These are phyloP conservation scores for Neofusicoccum sp. DNA, from an alignment of 2,329 filamentous ascomycete genomes.

Conservation along the genomic window DNA sequence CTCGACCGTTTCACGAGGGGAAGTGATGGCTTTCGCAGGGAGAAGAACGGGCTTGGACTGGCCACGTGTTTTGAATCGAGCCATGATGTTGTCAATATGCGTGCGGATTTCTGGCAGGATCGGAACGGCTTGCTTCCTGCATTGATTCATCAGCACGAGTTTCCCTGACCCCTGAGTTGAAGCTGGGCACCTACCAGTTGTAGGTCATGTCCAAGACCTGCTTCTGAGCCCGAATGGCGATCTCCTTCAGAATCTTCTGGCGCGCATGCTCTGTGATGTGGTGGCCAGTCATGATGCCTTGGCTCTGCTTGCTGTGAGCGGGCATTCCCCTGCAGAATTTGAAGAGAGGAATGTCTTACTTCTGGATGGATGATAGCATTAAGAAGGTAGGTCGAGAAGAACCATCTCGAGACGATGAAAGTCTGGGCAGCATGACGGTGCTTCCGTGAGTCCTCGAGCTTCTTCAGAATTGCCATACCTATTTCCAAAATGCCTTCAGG, in stretches of 20 bases:
- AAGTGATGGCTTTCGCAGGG: constrained; percentile 69
- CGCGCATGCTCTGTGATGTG: constrained; percentile 89
- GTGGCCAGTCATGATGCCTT: constrained; percentile 74
- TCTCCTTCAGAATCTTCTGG: constrained; percentile 69
- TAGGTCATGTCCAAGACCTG: constrained; percentile 73
- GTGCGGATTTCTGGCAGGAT: constrained; percentile 62
- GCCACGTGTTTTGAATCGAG: constrained; percentile 49
- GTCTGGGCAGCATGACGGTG: constrained; percentile 69
- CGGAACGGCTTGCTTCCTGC: constrained; percentile 59
- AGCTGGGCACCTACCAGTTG: constrained; percentile 55
- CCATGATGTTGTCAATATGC: constrained; percentile 71
- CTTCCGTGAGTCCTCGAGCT: constrained; percentile 66
- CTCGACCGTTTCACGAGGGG: constrained; percentile 71
- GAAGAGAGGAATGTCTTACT: constrained; percentile 50
- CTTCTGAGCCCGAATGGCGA: constrained; percentile 76
- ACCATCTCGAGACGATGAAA: constrained; percentile 86
- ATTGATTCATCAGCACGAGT: constrained; percentile 23
- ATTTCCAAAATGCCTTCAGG: constrained; percentile 82
- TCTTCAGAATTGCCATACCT: constrained; percentile 76
- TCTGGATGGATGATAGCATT: constrained; percentile 87
- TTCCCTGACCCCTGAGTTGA: constrained; percentile 22
- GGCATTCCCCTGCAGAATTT: neutral
- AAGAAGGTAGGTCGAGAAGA: constrained; percentile 84
- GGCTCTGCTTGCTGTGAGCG: constrained; percentile 48
- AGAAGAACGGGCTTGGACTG: constrained; percentile 59